Evolutionary conservation across 805 yeast species (phyloP), one percentile per base, ranked within the genome.

Genomic region (Yarrowia porcina): DNA sequence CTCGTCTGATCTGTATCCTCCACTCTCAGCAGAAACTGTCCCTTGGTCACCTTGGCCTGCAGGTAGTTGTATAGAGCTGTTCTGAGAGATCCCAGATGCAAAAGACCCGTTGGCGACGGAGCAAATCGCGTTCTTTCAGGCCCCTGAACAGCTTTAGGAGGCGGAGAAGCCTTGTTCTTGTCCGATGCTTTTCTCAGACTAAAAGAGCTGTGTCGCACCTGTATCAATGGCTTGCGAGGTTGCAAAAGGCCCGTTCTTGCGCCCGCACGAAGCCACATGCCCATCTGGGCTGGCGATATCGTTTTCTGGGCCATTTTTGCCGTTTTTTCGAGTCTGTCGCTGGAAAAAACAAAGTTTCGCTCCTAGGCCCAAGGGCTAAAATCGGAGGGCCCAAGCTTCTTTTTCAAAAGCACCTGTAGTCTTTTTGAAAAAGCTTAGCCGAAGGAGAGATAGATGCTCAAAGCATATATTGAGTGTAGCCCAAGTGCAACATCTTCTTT

Each of bases 21-120:
- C 18, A 94, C 73, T 45, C 99, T 78, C 15, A 94, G 73, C 3
- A 94, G 65, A 69, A 94, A 94, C 68, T 83, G 82, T 0, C 99
- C 99, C 0, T 83, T 82, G 0, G 97, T 90, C 61, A 82, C 79
- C 68, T 79, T 83, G 0, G 99, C 98, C 15, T 89, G 75, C 17
- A 94, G 73, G 69, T 86, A 94, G 73, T 94, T 94, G 75, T 90
- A 94, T 18, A 94, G 74, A 0, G 98, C 98, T 0, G 99, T 94
- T 72, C 99, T 77, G 49, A 94, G 72, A 0, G 97, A 92, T 0
- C 99, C 99, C 64, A 94, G 72, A 72, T 94, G 99, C n/a, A 94
- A 78, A 65, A 83, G 83, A 0, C 99, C 99, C 0, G 99, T 94
- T 0, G 99, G 99, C 1, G 97, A 91, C 0, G 99, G 99, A 0